Conservation (phyloP, 306 rosid genomes). For the Dryas drummondii region DNA sequence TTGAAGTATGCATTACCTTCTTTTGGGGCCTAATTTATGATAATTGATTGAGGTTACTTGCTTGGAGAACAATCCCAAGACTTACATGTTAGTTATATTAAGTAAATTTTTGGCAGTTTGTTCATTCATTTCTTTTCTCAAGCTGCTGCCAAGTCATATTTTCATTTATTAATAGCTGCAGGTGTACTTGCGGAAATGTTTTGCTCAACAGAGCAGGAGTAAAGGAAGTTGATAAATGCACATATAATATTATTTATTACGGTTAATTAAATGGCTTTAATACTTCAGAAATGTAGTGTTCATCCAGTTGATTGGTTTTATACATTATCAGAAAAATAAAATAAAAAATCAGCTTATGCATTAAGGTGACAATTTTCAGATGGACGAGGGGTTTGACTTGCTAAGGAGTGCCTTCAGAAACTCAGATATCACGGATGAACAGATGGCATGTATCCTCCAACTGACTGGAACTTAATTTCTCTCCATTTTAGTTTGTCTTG, state of each 20-base stretch:
- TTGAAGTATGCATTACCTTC: background rate
- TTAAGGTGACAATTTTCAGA: slow-evolving; percentile 45
- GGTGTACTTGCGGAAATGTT: too few species aligned
- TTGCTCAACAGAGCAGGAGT: background rate
- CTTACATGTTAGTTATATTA: background rate
- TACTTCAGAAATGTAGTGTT: background rate
- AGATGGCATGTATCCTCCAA: slow-evolving; percentile 73
- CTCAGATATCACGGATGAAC: slow-evolving; percentile 49
- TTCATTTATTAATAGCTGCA: background rate
- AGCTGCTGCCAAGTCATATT: background rate
- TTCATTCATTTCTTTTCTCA: background rate
- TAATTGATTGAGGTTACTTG: background rate
- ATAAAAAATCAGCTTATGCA: background rate
- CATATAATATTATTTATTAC: background rate
- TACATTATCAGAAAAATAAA: background rate
- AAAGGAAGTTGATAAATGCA: background rate
- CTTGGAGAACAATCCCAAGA: background rate
- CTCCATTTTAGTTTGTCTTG: background rate
- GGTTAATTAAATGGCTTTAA: background rate
- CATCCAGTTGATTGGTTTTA: background rate
- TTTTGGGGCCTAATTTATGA: background rate
- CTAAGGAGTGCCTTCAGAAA: slow-evolving; percentile 54
- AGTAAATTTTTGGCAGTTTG: background rate
- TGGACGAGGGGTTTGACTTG: slow-evolving; percentile 71
- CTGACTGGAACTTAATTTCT: slow-evolving; percentile 10